These are phyloP conservation scores for Phoenix dactylifera DNA, from an alignment of 176 grass and related monocot genomes.

Conservation along the genomic window DNA sequence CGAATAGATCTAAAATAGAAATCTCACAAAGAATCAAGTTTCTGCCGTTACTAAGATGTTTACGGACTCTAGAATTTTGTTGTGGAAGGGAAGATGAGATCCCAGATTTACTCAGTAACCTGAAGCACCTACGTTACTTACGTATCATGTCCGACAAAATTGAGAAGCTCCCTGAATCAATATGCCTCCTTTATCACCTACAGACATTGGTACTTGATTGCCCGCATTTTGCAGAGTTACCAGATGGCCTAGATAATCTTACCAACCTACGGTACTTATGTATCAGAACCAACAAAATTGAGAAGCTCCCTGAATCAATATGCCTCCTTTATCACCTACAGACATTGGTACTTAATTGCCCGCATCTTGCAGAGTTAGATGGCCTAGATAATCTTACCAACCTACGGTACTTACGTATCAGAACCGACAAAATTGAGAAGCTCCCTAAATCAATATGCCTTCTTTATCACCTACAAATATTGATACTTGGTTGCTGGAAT, in stretches of 20 bases:
- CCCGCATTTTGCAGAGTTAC: no score
- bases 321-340: no score
- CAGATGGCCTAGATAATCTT: no score
- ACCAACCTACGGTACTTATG: no score
- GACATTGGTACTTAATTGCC: no score
- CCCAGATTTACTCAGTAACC: background rate
- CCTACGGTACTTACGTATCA: background rate
- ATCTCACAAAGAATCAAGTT: fast-evolving
- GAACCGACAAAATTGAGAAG: background rate
- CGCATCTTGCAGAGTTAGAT: no score
- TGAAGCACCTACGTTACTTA: conserved; percentile 3
- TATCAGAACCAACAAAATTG: no score
- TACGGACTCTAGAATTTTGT: background rate
- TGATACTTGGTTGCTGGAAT: background rate
- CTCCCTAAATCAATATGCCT: background rate
- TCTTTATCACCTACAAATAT: conserved; percentile 2
- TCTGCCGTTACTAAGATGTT: background rate
- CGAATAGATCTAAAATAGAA: no score
- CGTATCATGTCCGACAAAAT: background rate
- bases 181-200: background rate
- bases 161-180: background rate
- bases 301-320: no score
- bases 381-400: no score
- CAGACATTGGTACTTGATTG: background rate
- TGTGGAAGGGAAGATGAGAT: background rate